Base-by-base conservation (phyloP, 306 rosid genomes). In the Abrus precatorius region DNA sequence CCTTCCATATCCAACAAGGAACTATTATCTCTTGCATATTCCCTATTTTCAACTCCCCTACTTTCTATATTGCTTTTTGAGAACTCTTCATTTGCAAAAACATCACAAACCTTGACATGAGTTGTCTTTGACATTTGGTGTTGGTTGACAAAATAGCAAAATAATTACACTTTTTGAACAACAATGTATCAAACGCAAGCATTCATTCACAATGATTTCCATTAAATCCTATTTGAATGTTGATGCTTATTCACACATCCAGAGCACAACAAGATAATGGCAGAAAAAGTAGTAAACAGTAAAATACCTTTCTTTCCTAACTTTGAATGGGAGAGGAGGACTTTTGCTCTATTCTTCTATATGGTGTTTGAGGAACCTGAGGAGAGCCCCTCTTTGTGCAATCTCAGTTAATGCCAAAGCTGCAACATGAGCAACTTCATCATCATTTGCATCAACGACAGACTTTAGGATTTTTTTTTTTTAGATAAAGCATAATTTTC, bases 21-120 rank as follows among this genome's bases (percentile, higher is more conserved):
- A 77, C 83, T 88, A 77, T 84, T 75, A 83, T 86, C 97, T 82
- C 83, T 86, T 3, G 80, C 86, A 87, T 80, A 79, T 82, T 86
- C 92, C 67, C 94, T 94, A 88, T 84, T 90, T 89, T 91, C 97
- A 71, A 90, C 91, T 74, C 88, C 94, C 66, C 88, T 84, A 67
- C 93, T 88, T 75, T 91, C 92, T 43, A 84, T 60, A 77, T 89
- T 89, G 64, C 87, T 93, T 85, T 93, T 97, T 73, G 85, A 60
- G 76, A 85, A 88, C 79, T 87, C 93, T 76, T 86, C 92, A 68
- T 84, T 84, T 62, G 70, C 45, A 45, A 86, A 83, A 79, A 84
- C 84, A 85, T 68, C 82, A 70, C 34, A 70, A 76, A 83, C 83
- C 85, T 87, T 89, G 74, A 86, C 77, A 75, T 36, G 81, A 69